Evolutionary conservation across 495 filamentous ascomycete genomes (phyloP), one percentile per base, ranked within the genome.

Genomic region (Penicillium daleae): DNA sequence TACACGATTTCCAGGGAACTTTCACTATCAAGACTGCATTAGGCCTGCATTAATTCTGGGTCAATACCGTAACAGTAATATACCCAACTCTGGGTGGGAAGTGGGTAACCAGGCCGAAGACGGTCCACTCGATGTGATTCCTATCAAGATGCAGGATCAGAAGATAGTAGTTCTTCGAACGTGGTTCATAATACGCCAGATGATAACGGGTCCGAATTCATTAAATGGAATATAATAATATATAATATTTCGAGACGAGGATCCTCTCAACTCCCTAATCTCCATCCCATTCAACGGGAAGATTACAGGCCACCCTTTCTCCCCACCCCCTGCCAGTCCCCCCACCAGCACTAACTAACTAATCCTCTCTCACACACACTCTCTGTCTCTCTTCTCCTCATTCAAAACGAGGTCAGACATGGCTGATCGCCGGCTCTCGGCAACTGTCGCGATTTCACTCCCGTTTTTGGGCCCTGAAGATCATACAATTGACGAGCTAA

Each of bases 401-500:
- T 13, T 12, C 42, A 22, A 26, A 46, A 60, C 59, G 57, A 57
- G 57, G 53, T 56, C 61, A 60, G 58, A 61, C 33, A 26, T 17
- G 51, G 57, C 12, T 39, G 62, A 63, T 50, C 61, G 63, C 59
- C 64, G 66, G 66, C 62, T 68, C 62, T 68, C 66, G 66, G 66
- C 65, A 64, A 33, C 21, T 6, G 19, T 46, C 31, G 42, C 32
- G 6, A 44, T 52, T 59, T 48, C n/a, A 15, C 31, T 44, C 33
- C 15, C 53, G 40, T 53, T 8, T 22, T 46, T 50, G 50, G 68
- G 61, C 69, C 69, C 69, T 71, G 69, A 71, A 71, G 69, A 71
- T 71, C 69, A 57, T 64, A 37, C 35, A 57, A 19, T 61, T 46
- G 19, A 46, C 10, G 42, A 46, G 24, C n/a, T 9, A 24, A 55